Conservation (phyloP, 495 filamentous ascomycete genomes). For the Lindgomyces ingoldianus region DNA sequence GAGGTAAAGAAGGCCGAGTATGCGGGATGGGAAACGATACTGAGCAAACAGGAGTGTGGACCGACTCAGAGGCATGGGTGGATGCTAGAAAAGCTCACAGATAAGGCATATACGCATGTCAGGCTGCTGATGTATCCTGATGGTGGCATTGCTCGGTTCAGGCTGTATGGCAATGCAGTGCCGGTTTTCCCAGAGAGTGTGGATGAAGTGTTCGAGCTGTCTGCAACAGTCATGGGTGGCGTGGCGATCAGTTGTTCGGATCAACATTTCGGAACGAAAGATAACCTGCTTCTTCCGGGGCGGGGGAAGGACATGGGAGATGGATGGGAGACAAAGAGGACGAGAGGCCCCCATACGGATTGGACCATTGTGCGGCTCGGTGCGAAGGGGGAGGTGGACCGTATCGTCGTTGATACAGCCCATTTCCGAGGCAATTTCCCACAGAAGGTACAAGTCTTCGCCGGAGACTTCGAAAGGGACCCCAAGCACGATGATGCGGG, state of each 20-base stretch:
- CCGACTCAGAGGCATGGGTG: conserved; percentile 77
- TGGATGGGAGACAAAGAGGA: conserved; percentile 90
- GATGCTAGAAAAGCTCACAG: conserved; percentile 61
- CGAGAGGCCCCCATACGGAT: conserved; percentile 75
- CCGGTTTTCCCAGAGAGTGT: conserved; percentile 65
- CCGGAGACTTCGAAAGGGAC: conserved; percentile 56
- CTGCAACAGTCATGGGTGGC: conserved; percentile 78
- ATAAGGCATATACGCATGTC: conserved; percentile 79
- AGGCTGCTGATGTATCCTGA: conserved; percentile 89
- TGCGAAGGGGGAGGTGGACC: conserved; percentile 66
- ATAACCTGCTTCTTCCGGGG: conserved; percentile 82
- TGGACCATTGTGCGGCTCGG: conserved; percentile 84
- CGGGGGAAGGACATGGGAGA: conserved; percentile 91
- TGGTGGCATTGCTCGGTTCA: conserved; percentile 86
- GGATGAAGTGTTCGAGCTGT: conserved; percentile 73
- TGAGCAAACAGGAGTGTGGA: conserved; percentile 69
- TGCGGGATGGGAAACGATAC: conserved; percentile 70
- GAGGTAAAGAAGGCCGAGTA: conserved; percentile 57
- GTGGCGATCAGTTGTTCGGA: conserved; percentile 75
- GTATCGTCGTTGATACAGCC: conserved; percentile 81
- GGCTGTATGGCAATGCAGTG: conserved; percentile 76
- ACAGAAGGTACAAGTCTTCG: conserved; percentile 70
- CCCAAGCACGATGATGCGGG: conserved; percentile 61
- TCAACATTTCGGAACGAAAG: conserved; percentile 81
- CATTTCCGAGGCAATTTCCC: conserved; percentile 92